Base-by-base conservation (phyloP, 768 basidiomycete species). In the Scleroderma citrinum region DNA sequence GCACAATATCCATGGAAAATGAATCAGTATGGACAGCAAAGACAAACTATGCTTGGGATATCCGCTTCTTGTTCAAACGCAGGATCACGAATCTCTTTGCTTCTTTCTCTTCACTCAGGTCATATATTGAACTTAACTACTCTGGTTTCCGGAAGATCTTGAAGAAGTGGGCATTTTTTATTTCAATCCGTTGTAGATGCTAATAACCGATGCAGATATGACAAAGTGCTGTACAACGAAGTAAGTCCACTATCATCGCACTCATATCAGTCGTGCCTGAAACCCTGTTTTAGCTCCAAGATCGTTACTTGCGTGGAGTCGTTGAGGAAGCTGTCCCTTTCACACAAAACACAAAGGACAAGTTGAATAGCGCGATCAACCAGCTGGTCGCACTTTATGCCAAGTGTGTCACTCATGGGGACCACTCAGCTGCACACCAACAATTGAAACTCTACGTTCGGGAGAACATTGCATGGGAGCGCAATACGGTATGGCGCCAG, bases 401-500 rank as follows among this genome's bases (percentile, higher is more conserved):
- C 19, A 85, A 87, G 57, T 92, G 95, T 54, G 87, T 94, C 24
- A 83, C 88, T 0, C 75, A 73, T 2, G 87, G 83, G 8, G 87
- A 98, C 65, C 59, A 69, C 19, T 66, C 72, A 2, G 62, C 77
- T 16, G 94, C 94, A 0, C 76, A 81, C 37, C 83, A 88, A 55
- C 89, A 95, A 62, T 78, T 99, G 39, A 82, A 83, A 53, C 75
- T 92, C 14, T 83, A 94, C 63, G 84, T 94, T 49, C 82, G 92
- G 17, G 93, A 97, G 67, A 87, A 92, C 62, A 87, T 95, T 53
- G 94, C 95, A 3, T 95, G 94, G 83, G 95, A 98, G 61, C 81
- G 96, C 29, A 93, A 98, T 61, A 99, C 96, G 1, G 86, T 98
- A 12, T 99, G 96, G 96, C 77, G 92, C 21, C 86, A 91, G 66